phyloP scores from a whole-genome alignment of 441 rosid species.

The Mallotus japonicus region DNA sequence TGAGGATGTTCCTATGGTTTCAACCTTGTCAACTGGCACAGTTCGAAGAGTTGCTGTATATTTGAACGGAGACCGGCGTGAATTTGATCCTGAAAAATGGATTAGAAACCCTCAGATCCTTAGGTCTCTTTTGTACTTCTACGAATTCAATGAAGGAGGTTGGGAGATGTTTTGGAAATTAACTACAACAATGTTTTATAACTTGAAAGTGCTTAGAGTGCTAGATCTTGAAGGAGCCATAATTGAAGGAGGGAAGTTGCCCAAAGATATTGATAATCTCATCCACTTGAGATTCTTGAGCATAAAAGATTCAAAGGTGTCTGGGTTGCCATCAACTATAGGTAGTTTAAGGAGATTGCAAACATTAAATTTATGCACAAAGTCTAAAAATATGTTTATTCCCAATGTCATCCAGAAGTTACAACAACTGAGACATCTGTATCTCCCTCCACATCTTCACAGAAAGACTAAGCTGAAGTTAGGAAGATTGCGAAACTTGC shows the following conservation, averaged over 20 bases:
- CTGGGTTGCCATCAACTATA: constrained; percentile 24
- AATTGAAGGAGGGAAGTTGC: constrained; percentile 13
- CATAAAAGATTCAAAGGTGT: constrained; percentile 23
- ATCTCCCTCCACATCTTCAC: constrained; percentile 16
- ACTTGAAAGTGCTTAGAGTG: constrained; percentile 19
- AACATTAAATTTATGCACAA: constrained; percentile 25
- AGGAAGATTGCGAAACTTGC: constrained; percentile 27
- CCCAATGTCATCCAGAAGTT: constrained; percentile 25
- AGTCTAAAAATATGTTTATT: constrained; percentile 19
- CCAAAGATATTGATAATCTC: constrained; percentile 23
- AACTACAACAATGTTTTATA: constrained; percentile 12
- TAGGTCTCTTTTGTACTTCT: constrained; percentile 27
- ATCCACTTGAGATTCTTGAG: constrained; percentile 30
- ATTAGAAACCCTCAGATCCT: constrained; percentile 20
- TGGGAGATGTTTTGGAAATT: not conserved
- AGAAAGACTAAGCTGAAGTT: constrained; percentile 23
- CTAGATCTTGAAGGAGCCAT: constrained; percentile 23
- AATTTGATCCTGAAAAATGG: constrained; percentile 14
- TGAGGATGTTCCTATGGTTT: constrained; percentile 1
- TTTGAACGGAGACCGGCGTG: constrained; percentile 7
- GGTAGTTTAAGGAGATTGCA: constrained; percentile 27
- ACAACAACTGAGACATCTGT: constrained; percentile 32
- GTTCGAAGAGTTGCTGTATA: constrained; percentile 25
- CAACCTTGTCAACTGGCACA: constrained; percentile 15
- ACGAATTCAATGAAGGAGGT: constrained; percentile 14